Evolutionary conservation across 1,284 basidiomycete genomes (phyloP).

Genomic region (Neonothopanus nambi): DNA sequence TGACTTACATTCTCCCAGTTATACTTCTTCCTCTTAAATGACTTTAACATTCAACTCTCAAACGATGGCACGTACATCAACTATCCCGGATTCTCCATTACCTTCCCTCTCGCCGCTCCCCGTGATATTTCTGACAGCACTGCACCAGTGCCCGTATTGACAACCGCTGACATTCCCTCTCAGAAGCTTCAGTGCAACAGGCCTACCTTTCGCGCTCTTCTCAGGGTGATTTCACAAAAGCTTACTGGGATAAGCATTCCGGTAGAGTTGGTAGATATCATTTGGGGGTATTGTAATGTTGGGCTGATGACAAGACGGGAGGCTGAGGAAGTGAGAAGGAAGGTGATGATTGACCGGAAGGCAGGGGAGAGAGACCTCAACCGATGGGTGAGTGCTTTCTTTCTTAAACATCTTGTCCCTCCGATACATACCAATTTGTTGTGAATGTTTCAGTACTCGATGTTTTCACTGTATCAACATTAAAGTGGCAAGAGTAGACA

Average conservation of each 20-base stretch:
- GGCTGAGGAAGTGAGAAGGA: slow-evolving; percentile 14
- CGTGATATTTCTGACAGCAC: no score
- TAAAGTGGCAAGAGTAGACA: no score
- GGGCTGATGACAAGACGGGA: slow-evolving; percentile 13
- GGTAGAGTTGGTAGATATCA: slow-evolving; percentile 13
- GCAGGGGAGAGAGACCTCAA: not conserved
- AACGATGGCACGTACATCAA: not conserved
- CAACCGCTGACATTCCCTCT: slow-evolving; percentile 15
- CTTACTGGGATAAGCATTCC: slow-evolving; percentile 11
- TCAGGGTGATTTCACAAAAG: slow-evolving; percentile 1
- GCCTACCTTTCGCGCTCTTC: slow-evolving; percentile 5
- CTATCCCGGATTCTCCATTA: slow-evolving; percentile 7
- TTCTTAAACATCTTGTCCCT: no score
- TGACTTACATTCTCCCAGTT: slow-evolving; percentile 7
- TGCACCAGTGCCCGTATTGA: slow-evolving; percentile 13
- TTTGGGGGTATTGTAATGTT: slow-evolving; percentile 4
- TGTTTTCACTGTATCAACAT: no score
- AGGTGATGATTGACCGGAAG: slow-evolving; percentile 16
- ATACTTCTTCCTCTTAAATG: slow-evolving; percentile 20
- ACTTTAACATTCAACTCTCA: no score
- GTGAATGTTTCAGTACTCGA: no score
- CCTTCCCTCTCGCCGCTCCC: no score
- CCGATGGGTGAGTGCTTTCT: no score
- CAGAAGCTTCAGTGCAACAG: no score
- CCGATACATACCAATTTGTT: no score